Evolutionary conservation across 1,139 yeast genomes (phyloP).

Genomic region (Candida neerlandica): DNA sequence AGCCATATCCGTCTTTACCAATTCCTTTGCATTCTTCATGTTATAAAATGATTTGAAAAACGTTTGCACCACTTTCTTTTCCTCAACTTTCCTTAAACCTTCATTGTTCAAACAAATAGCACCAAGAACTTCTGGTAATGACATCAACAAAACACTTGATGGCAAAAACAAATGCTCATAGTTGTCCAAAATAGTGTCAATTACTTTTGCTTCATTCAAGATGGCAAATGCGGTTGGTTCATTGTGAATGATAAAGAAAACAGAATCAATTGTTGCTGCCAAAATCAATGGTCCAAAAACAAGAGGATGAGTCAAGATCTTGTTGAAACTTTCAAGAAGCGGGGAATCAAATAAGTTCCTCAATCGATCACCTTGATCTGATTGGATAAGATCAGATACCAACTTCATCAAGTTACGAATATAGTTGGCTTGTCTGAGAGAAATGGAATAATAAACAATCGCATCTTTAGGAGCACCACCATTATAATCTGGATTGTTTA

Average conservation of each 20-base stretch:
- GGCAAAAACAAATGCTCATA: slow-evolving; percentile 57
- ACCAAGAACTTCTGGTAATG: slow-evolving; percentile 77
- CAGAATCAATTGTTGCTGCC: slow-evolving; percentile 64
- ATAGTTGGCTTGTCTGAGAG: slow-evolving; percentile 66
- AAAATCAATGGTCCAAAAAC: slow-evolving; percentile 74
- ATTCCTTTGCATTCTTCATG: slow-evolving; percentile 49
- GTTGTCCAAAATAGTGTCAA: slow-evolving; percentile 63
- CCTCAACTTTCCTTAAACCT: slow-evolving; percentile 63
- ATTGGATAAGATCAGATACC: slow-evolving; percentile 63
- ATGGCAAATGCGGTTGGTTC: slow-evolving; percentile 91
- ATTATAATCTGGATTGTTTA: slow-evolving; percentile 55
- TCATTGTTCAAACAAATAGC: slow-evolving; percentile 80
- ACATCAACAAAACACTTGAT: slow-evolving; percentile 57
- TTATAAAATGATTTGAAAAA: slow-evolving; percentile 56
- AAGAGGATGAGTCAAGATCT: slow-evolving; percentile 56
- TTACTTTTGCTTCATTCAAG: slow-evolving; percentile 74
- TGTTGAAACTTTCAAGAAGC: slow-evolving; percentile 60
- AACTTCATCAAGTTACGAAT: slow-evolving; percentile 61
- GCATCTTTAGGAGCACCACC: slow-evolving; percentile 58
- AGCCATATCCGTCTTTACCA: slow-evolving; percentile 47
- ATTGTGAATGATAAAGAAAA: slow-evolving; percentile 77
- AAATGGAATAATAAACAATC: slow-evolving; percentile 58
- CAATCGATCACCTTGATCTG: slow-evolving; percentile 81
- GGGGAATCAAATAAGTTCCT: slow-evolving; percentile 87
- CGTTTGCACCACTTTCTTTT: slow-evolving; percentile 46